Base-by-base conservation (phyloP, 176 grass and related monocot species). In the Poa annua region DNA sequence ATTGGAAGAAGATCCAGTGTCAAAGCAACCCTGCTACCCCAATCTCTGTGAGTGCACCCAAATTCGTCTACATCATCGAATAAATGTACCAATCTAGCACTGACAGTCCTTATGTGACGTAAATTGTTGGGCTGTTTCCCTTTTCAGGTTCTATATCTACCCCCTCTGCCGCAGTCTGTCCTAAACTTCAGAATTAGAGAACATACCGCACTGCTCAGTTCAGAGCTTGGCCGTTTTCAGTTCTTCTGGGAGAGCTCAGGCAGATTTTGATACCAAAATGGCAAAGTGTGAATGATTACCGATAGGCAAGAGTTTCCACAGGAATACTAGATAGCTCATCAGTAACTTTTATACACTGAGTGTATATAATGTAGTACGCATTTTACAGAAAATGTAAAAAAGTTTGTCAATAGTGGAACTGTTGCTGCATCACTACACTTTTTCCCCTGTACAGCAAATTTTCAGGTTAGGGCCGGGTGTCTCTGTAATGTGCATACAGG, bases 11-110 rank as follows among this genome's bases (percentile, higher is more conserved):
- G 96, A 98, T 75, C 88, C 90, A 4, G 91, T 68, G 12, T 93
- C 91, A 34, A 91, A 93, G 75, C 92, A 98, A 34, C 80, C 96
- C n/a, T 98, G 96, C 85, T 93, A 93, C 35, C 60, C 88, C 57
- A 84, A 76, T 55, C 86, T 93, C 14, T 98, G 92, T 98, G 87
- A 87, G 90, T 91, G 55, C 13, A 13, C 19, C 9, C 15, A 24
- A 2, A 54, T 66, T 79, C 29, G 13, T 14, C 7, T 24, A 3
- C 5, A 68, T 56, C 51, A 34, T 35, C 48, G 14, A 33, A 66
- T 14, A 11, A 13, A 5, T 34, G 5, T 12, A 56, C 8, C 21
- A 14, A 71, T 41, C n/a, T 71, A 71, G 33, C 44, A 84, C 24
- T 42, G 21, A 10, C 13, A 65, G 50, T 15, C 4, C 14, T 21